Conservation (phyloP, 2,329 filamentous ascomycete genomes). For the Drechslera avenae region DNA sequence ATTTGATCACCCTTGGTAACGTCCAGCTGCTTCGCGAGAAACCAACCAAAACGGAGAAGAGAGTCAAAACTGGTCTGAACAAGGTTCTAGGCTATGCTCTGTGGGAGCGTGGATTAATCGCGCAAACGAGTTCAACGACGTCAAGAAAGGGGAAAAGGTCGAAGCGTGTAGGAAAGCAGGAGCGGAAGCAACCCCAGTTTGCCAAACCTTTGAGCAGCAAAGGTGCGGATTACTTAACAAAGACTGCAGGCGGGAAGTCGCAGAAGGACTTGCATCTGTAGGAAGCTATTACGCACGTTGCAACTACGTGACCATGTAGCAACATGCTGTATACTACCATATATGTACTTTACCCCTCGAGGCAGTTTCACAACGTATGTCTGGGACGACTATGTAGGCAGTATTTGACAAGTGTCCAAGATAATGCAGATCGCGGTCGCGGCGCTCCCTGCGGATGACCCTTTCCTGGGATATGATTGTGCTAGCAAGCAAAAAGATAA, state of each 20-base stretch:
- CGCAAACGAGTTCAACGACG: neutral
- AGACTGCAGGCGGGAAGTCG: slow-evolving; percentile 4
- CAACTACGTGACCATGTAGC: no score
- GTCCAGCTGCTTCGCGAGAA: slow-evolving; percentile 69
- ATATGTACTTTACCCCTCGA: no score
- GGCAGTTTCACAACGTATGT: no score
- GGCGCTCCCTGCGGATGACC: no score
- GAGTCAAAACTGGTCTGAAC: slow-evolving; percentile 73
- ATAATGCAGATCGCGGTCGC: no score
- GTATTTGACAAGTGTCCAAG: no score
- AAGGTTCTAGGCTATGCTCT: slow-evolving; percentile 79
- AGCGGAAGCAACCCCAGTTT: slow-evolving; percentile 8
- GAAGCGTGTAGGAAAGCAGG: slow-evolving; percentile 3
- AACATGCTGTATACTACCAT: no score
- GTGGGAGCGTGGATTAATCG: slow-evolving; percentile 23
- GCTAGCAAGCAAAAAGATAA: no score
- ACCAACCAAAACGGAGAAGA: slow-evolving; percentile 72
- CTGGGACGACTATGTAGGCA: no score
- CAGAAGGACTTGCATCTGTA: neutral
- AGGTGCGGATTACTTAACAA: slow-evolving; percentile 11
- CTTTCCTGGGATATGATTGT: no score
- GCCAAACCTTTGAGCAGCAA: slow-evolving; percentile 17
- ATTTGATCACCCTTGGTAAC: slow-evolving; percentile 57
- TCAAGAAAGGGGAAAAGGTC: neutral
- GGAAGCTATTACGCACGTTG: no score